Conservation (phyloP, 2,329 filamentous ascomycete species). For the Aphanoascus verrucosus region DNA sequence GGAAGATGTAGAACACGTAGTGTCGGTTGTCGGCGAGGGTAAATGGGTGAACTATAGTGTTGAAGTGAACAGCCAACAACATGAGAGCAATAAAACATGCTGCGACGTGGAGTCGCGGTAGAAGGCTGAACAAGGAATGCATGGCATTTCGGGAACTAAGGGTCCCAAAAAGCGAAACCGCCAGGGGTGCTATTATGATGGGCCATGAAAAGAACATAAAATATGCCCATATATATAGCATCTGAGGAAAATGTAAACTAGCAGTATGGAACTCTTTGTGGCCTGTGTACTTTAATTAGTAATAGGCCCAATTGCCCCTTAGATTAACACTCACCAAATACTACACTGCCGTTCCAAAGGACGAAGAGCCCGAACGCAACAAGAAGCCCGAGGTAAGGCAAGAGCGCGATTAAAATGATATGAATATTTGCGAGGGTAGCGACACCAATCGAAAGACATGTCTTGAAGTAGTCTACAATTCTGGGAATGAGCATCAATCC, state of each 20-base stretch:
- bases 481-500: neutral
- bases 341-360: constrained; percentile 78
- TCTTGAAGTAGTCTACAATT: constrained; percentile 39
- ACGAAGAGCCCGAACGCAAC: constrained; percentile 63
- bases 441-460: constrained; percentile 53
- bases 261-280: constrained; percentile 93
- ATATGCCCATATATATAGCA: constrained; percentile 92
- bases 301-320: constrained; percentile 1
- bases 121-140: neutral
- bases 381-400: constrained; percentile 53
- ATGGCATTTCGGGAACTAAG: neutral
- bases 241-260: constrained; percentile 77
- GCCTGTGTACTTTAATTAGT: constrained; percentile 42
- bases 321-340: constrained; percentile 53
- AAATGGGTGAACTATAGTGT: constrained; percentile 92
- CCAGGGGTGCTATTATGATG: constrained; percentile 51
- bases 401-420: constrained; percentile 30
- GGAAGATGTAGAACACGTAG: constrained; percentile 95
- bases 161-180: constrained; percentile 25
- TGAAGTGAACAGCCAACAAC: constrained; percentile 54
- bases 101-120: constrained; percentile 33
- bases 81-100: constrained; percentile 34
- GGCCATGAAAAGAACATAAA: constrained; percentile 83
- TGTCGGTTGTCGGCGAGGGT: constrained; percentile 93
- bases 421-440: constrained; percentile 41